These are phyloP conservation scores for Bipolaris gigantea DNA, from an alignment of 2,329 filamentous ascomycete genomes.

Conservation along the genomic window DNA sequence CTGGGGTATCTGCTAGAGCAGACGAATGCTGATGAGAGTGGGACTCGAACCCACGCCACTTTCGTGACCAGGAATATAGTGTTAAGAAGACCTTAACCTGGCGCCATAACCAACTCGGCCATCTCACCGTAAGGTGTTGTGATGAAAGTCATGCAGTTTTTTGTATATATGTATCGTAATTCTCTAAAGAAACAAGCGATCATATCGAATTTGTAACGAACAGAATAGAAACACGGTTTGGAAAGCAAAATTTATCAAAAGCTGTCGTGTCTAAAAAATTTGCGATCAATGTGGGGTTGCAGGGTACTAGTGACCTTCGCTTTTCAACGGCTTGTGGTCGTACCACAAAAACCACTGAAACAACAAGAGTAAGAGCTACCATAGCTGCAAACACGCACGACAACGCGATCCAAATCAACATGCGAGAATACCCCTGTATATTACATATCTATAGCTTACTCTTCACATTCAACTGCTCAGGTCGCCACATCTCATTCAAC, in stretches of 20 bases:
- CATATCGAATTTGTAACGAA: too few species aligned
- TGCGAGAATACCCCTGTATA: not conserved
- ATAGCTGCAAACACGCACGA: not conserved
- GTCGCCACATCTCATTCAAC: conserved; percentile 42
- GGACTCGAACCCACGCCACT: conserved; percentile 48
- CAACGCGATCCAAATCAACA: not conserved
- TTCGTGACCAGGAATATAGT: conserved; percentile 43
- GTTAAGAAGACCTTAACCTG: conserved; percentile 35
- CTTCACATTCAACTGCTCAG: conserved; percentile 26
- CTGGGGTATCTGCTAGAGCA: conserved; percentile 23
- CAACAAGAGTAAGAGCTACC: not conserved
- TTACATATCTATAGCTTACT: conserved; percentile 28
- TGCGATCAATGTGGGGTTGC: not conserved
- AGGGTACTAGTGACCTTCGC: not conserved
- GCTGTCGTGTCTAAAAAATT: not conserved
- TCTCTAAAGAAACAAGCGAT: too few species aligned
- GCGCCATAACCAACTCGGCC: conserved; percentile 38
- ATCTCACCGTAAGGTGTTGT: conserved; percentile 7
- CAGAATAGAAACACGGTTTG: not conserved
- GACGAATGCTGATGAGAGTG: conserved; percentile 46
- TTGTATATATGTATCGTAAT: not conserved
- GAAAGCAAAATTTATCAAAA: not conserved
- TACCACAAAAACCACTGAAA: not conserved
- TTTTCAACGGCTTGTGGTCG: not conserved
- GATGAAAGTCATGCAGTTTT: not conserved